Evolutionary conservation across 192 early-diverging fungal species (phyloP).

Genomic region (Phlyctochytrium arcticum): DNA sequence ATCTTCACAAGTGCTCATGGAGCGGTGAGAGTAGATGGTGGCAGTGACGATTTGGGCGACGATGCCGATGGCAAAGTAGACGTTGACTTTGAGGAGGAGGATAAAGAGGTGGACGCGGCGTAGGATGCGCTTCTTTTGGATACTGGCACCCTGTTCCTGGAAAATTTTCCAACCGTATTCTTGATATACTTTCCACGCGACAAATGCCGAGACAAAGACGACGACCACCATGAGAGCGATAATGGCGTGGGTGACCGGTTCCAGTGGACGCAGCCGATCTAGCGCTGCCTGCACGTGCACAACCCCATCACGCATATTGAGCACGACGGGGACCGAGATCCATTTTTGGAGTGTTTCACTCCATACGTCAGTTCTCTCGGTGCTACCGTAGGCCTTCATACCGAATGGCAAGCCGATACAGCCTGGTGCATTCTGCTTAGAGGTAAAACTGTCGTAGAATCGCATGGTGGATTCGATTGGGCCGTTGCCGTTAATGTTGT

Average conservation of each 20-base stretch:
- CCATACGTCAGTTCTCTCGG: background rate
- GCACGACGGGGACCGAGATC: background rate
- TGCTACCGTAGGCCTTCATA: too few species aligned
- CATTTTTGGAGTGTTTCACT: background rate
- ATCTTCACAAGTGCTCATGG: background rate
- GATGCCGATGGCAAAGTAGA: constrained; percentile 31
- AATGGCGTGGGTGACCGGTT: constrained; percentile 13
- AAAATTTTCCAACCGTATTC: constrained; percentile 38
- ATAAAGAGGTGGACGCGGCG: constrained; percentile 40
- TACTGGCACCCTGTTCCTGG: constrained; percentile 36
- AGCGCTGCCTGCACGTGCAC: background rate
- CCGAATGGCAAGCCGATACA: too few species aligned
- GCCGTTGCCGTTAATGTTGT: background rate
- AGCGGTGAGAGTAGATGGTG: background rate
- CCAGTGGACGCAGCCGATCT: background rate
- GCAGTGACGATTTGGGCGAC: constrained; percentile 12
- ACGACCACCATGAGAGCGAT: constrained; percentile 17
- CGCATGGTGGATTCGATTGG: background rate
- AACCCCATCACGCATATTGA: background rate
- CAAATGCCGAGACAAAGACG: constrained; percentile 4
- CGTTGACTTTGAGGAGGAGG: constrained; percentile 38
- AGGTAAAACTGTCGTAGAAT: background rate
- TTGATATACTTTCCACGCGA: constrained; percentile 29
- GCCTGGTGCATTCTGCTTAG: too few species aligned
- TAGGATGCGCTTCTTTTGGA: constrained; percentile 30